Percentiles rank a stretch among this genome's conserved stretches.
These are phyloP conservation scores for Capronia americana DNA, from an alignment of 2,329 filamentous ascomycete species.

Conservation along the genomic window DNA sequence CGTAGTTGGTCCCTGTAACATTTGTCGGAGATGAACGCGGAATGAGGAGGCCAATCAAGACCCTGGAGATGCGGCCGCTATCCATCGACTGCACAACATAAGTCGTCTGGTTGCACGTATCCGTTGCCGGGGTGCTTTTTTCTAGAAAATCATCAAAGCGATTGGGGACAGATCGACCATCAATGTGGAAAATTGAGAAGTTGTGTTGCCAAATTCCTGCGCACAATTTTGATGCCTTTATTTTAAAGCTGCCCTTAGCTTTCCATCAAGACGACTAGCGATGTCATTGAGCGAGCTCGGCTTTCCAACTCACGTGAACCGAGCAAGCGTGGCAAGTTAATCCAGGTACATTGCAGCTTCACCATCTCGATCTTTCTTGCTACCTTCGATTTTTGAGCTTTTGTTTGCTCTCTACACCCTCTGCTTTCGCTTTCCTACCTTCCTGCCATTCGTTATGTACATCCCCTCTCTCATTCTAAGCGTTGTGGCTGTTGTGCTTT, in stretches of 20 bases:
- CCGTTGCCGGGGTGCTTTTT: not conserved
- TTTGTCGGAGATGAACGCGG: not conserved
- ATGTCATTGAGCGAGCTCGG: not conserved
- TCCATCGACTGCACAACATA: conserved; percentile 2
- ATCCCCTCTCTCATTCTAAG: conserved; percentile 20
- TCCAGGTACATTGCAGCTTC: not conserved
- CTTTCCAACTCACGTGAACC: not conserved
- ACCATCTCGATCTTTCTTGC: not conserved
- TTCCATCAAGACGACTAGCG: not conserved
- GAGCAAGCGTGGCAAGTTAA: not conserved
- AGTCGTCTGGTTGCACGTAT: not conserved
- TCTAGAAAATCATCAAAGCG: conserved; percentile 4
- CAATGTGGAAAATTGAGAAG: not conserved
- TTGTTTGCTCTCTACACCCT: not conserved
- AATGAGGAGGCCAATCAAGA: not conserved
- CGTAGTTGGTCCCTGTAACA: not conserved
- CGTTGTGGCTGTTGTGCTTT: conserved; percentile 13
- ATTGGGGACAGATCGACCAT: conserved; percentile 1
- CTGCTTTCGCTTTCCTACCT: conserved; percentile 1
- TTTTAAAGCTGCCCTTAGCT: not conserved
- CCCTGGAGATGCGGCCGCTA: not conserved
- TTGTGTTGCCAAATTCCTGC: not conserved
- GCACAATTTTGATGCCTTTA: not conserved
- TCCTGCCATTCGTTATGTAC: conserved; percentile 29
- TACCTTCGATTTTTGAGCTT: not conserved